Base-by-base conservation (phyloP, 2,329 filamentous ascomycete species). In the Curvularia sp. region DNA sequence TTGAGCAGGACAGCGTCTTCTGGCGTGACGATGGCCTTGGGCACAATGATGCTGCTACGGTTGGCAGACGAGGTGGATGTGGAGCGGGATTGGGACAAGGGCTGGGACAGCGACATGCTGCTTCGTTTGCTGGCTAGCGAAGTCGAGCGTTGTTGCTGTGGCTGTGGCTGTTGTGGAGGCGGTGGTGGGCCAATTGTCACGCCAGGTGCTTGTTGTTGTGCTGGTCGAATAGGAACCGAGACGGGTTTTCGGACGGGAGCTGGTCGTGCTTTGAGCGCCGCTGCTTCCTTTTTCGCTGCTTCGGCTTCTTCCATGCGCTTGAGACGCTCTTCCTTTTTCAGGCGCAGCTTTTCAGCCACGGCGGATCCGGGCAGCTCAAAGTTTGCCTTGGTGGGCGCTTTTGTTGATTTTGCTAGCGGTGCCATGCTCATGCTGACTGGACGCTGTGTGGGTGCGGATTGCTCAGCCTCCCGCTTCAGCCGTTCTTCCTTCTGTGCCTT, bases 361-460 rank as follows among this genome's bases (percentile, higher is more conserved):
- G 79, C 83, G 62, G 86, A 84, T 7, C 84, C 84, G 0, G 84
- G 83, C 0, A 86, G 76, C 51, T 80, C 76, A 66, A 86, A 86
- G 26, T 74, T 82, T 15, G 83, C 74, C 49, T 75, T 78, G 0
- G 84, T 86, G 0, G 79, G 79, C 6, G 82, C 75, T 64, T 85
- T 85, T 22, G 73, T 75, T 3, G 82, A 84, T 64, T 83, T 85
- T 9, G 76, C 66, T 13, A 75, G 77, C 8, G 51, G 51, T 20
- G 55, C 77, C 69, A 78, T 76, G 64, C 74, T 58, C 33, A 60
- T 58, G 35, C 58, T 60, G 8, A 51, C 54, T n/a, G 61, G 58
- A 7, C 61, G 58, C 38, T 57, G 53, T 5, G 47, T 59, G 5
- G 56, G 52, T n/a, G 33, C 52, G 10, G 44, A 28, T 18, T 51